Percentiles rank a stretch among this genome's conserved stretches.
phyloP scores from a whole-genome alignment of 345 rosid genomes.

The Bruguiera parviflora region DNA sequence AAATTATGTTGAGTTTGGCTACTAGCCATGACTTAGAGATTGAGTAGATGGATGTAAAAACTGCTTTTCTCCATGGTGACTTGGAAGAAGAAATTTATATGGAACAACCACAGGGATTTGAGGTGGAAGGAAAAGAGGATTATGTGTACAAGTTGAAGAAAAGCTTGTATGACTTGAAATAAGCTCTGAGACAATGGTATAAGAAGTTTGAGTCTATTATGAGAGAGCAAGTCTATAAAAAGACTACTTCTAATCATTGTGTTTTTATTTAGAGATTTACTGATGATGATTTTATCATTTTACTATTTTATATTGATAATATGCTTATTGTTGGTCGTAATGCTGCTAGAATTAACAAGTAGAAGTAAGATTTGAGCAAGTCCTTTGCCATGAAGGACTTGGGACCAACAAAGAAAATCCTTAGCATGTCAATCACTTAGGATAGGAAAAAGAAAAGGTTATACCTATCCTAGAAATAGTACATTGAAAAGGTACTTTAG shows the following conservation, averaged over 20 bases:
- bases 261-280: background rate
- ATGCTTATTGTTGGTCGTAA: background rate
- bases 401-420: background rate
- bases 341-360: background rate
- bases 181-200: too few species aligned
- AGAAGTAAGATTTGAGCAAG: background rate
- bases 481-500: background rate
- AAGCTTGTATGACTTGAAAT: background rate
- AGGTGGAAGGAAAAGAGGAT: background rate
- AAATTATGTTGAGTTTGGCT: background rate
- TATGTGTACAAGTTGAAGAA: background rate
- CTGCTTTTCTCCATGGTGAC: background rate
- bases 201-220: background rate
- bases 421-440: background rate
- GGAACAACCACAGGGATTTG: background rate
- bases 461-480: background rate
- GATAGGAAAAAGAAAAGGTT: background rate
- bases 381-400: background rate
- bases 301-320: background rate
- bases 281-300: background rate
- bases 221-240: background rate
- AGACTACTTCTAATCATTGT: background rate
- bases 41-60: background rate
- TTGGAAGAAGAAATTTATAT: background rate
- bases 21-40: background rate